Percentiles rank a stretch among this genome's conserved stretches.
Conservation (phyloP, 2,329 filamentous ascomycete species). For the Mycosphaerella arachidis region DNA sequence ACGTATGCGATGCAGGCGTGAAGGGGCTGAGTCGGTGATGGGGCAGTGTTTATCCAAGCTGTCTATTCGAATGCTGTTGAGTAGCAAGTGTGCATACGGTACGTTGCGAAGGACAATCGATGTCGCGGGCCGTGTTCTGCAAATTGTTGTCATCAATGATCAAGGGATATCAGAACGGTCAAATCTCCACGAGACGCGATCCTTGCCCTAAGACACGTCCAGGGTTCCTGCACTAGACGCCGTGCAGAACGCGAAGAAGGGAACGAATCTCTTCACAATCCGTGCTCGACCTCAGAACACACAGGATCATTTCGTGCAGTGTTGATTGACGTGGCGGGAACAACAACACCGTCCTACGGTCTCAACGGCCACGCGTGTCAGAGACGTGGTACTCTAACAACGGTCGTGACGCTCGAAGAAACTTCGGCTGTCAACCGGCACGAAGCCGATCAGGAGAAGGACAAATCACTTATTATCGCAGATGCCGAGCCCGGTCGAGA, state of each 20-base stretch:
- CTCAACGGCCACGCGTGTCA: background rate
- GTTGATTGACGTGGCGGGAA: background rate
- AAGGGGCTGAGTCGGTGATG: background rate
- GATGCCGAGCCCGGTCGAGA: background rate
- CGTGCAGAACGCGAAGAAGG: background rate
- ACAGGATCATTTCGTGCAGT: background rate
- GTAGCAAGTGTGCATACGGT: background rate
- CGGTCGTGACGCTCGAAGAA: background rate
- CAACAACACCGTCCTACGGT: background rate
- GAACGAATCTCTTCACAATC: background rate
- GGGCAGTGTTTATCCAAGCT: background rate
- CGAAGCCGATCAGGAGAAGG: background rate
- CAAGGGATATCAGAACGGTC: background rate
- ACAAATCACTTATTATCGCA: background rate
- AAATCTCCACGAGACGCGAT: background rate
- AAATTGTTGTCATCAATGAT: background rate
- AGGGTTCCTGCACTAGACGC: background rate
- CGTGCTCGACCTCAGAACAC: background rate
- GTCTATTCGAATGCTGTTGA: background rate
- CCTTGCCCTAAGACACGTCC: background rate
- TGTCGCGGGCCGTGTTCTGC: background rate
- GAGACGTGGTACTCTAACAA: background rate
- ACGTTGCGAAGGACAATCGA: background rate
- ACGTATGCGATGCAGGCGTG: background rate
- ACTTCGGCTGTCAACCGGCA: background rate